phyloP scores from a whole-genome alignment of 306 rosid species.

The Cucurbita argyrosperma region DNA sequence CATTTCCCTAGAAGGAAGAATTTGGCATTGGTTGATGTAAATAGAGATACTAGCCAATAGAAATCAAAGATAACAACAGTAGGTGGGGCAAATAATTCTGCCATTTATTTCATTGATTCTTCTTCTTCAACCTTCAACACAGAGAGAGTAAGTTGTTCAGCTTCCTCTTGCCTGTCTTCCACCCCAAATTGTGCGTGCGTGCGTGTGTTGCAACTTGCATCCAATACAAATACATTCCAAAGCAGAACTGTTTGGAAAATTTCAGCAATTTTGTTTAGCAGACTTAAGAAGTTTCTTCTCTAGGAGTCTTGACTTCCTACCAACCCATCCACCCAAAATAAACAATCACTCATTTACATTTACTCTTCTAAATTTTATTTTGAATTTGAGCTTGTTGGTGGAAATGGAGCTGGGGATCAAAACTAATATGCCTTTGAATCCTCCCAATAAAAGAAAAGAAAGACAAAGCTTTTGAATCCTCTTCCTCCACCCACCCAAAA shows the following conservation, averaged over 20 bases:
- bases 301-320: background rate
- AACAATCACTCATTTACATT: background rate
- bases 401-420: conserved; percentile 1
- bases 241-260: background rate
- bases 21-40: conserved; percentile 59
- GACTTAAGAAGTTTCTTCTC: background rate
- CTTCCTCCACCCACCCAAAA: background rate
- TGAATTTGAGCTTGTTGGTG: background rate
- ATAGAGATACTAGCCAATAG: conserved; percentile 6
- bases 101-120: conserved; percentile 1
- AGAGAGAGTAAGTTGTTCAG: background rate
- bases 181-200: background rate
- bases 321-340: background rate
- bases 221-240: background rate
- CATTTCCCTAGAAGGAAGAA: conserved; percentile 58
- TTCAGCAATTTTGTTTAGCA: background rate
- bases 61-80: background rate
- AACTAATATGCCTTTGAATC: too few relatives aligned
- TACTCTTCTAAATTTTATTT: background rate
- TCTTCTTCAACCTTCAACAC: background rate
- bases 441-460: background rate
- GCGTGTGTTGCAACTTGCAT: background rate
- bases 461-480: background rate
- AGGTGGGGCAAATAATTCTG: conserved; percentile 4
- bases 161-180: background rate